A percentile compares a stretch with the other conserved stretches of the same genome.
Conservation (phyloP, 495 filamentous ascomycete genomes). For the Thermothielavioides terrestris region DNA sequence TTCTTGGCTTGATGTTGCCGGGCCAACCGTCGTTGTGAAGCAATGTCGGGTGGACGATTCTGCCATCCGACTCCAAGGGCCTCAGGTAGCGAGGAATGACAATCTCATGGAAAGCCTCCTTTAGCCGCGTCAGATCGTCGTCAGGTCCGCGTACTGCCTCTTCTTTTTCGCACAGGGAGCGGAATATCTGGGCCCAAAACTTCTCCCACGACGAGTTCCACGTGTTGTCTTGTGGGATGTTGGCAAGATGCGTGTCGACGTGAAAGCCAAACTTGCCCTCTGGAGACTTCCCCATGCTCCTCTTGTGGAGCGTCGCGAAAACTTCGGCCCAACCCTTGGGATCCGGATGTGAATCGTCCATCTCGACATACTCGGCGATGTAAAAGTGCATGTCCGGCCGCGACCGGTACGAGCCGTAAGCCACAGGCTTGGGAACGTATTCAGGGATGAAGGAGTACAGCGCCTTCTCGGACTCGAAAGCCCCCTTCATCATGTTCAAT, state of each 20-base stretch:
- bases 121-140: too few relatives aligned
- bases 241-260: not conserved
- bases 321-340: not conserved
- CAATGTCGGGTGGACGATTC: constrained; percentile 33
- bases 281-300: not conserved
- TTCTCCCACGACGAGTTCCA: too few relatives aligned
- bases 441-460: too few relatives aligned
- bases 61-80: constrained; percentile 34
- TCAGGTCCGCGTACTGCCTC: too few relatives aligned
- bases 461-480: not conserved
- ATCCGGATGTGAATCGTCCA: not conserved
- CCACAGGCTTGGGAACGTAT: not conserved
- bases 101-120: too few relatives aligned
- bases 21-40: constrained; percentile 43
- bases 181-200: too few relatives aligned
- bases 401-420: not conserved
- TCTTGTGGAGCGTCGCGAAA: not conserved
- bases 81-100: constrained; percentile 32
- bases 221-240: too few relatives aligned
- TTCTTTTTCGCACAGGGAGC: too few relatives aligned
- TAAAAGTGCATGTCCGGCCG: not conserved
- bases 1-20: constrained; percentile 33
- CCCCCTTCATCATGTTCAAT: not conserved
- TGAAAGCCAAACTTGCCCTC: not conserved
- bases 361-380: not conserved